phyloP scores from a whole-genome alignment of 352 stramenopile species.

The Pythium chondricola region DNA sequence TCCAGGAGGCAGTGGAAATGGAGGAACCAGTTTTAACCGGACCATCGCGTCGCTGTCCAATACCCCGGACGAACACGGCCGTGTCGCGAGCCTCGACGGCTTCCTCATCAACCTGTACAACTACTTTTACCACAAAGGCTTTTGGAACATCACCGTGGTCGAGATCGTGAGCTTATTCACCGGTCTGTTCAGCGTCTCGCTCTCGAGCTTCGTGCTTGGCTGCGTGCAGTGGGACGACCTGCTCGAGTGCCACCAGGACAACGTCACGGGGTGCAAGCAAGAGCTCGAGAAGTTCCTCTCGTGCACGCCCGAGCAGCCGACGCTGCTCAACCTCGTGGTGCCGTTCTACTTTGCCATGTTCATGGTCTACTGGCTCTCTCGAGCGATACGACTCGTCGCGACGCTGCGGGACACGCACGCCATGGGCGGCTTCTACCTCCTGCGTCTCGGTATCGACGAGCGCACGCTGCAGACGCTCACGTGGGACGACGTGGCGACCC shows the following conservation, averaged over 20 bases:
- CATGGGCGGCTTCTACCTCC: constrained; percentile 90
- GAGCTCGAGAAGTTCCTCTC: constrained; percentile 66
- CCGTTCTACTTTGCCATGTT: constrained; percentile 94
- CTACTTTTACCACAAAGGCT: constrained; percentile 93
- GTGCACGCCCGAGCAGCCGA: constrained; percentile 51
- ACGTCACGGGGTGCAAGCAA: constrained; percentile 74
- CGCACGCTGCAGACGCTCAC: constrained; percentile 77
- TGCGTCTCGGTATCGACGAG: constrained; percentile 87
- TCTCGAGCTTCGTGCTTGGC: constrained; percentile 93
- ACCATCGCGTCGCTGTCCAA: too few relatives aligned
- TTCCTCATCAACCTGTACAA: constrained; percentile 93
- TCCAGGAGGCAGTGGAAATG: background rate
- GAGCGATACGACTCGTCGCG: constrained; percentile 73
- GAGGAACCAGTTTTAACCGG: background rate
- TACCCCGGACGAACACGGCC: constrained; percentile 57
- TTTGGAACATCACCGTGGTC: constrained; percentile 83
- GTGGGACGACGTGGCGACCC: constrained; percentile 89
- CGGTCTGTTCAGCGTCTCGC: constrained; percentile 93
- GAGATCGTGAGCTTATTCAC: constrained; percentile 91
- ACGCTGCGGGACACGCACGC: constrained; percentile 84
- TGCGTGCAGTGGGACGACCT: constrained; percentile 95
- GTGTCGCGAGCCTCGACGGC: constrained; percentile 82
- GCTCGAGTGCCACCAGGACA: constrained; percentile 64
- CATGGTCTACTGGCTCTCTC: constrained; percentile 88
- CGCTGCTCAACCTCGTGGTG: constrained; percentile 55